Percentiles rank a stretch among this genome's conserved stretches.
These are phyloP conservation scores for Curvularia spicifera DNA, from an alignment of 2,329 filamentous ascomycete species.

Conservation along the genomic window DNA sequence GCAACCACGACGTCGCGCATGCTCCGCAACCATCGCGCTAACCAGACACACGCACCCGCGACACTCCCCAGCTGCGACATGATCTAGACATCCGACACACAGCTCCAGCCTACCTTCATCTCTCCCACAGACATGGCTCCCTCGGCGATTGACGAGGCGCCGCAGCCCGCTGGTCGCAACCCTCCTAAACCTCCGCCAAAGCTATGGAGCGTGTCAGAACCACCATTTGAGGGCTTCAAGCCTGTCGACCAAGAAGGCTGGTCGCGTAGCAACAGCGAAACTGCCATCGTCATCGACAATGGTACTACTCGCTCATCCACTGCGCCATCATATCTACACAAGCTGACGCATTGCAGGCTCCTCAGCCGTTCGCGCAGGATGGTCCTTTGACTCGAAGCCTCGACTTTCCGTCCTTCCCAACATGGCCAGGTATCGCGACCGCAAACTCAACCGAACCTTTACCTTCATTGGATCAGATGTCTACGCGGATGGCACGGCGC, in stretches of 20 bases:
- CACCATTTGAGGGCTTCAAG: slow-evolving; percentile 66
- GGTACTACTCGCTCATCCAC: slow-evolving; percentile 59
- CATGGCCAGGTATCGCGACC: slow-evolving; percentile 93
- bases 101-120: slow-evolving; percentile 17
- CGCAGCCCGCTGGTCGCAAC: slow-evolving; percentile 53
- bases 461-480: slow-evolving; percentile 92
- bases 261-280: slow-evolving; percentile 65
- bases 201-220: slow-evolving; percentile 62
- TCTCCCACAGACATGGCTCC: slow-evolving; percentile 42
- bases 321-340: slow-evolving; percentile 3
- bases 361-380: slow-evolving; percentile 86
- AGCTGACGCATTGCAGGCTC: slow-evolving; percentile 67
- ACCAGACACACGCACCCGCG: slow-evolving; percentile 18
- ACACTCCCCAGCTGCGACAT: slow-evolving; percentile 32
- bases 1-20: slow-evolving; percentile 26
- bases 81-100: slow-evolving; percentile 26
- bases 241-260: slow-evolving; percentile 71
- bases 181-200: slow-evolving; percentile 61
- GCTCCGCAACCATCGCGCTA: slow-evolving; percentile 26
- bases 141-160: slow-evolving; percentile 48
- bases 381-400: slow-evolving; percentile 89
- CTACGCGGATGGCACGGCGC: slow-evolving; percentile 90
- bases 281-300: slow-evolving; percentile 97
- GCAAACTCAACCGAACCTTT: slow-evolving; percentile 89
- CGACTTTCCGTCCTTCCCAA: slow-evolving; percentile 83